Percentiles rank a stretch among this genome's conserved stretches.
phyloP scores from a whole-genome alignment of 2,329 filamentous ascomycete species.

The Epichloe typhina region DNA sequence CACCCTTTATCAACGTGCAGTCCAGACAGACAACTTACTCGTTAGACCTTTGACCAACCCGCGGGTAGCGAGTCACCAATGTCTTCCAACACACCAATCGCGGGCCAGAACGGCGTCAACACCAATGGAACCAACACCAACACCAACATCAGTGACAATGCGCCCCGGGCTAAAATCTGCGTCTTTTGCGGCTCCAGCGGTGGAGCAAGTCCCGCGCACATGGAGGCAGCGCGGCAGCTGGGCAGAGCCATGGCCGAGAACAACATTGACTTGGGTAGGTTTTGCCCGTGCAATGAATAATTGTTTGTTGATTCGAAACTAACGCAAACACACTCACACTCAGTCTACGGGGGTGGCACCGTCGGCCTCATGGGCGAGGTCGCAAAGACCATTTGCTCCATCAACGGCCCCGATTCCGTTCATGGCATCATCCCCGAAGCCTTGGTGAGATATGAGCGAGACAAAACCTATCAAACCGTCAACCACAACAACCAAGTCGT shows the following conservation, averaged over 20 bases:
- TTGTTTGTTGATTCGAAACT: not conserved
- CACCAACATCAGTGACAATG: conserved; percentile 9
- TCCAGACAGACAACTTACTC: no score
- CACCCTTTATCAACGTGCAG: not conserved
- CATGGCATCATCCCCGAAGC: conserved; percentile 90
- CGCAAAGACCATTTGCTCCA: conserved; percentile 69
- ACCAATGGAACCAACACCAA: conserved; percentile 8
- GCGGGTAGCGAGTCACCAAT: conserved; percentile 3
- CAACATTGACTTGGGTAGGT: conserved; percentile 59
- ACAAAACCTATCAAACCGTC: conserved; percentile 37
- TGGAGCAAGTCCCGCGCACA: conserved; percentile 60
- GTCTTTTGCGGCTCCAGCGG: conserved; percentile 84
- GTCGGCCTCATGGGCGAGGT: conserved; percentile 92
- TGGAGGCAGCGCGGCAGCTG: conserved; percentile 65
- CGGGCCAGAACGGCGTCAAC: conserved; percentile 12
- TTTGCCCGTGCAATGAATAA: not conserved
- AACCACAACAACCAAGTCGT: conserved; percentile 39
- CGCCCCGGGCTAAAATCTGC: conserved; percentile 55
- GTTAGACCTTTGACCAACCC: not conserved
- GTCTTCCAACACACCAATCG: conserved; percentile 6
- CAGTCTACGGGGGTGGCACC: conserved; percentile 94
- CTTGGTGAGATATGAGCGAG: conserved; percentile 66
- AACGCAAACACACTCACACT: conserved; percentile 12
- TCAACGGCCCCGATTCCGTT: conserved; percentile 68
- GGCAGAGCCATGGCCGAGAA: conserved; percentile 60